Conservation (phyloP, 495 filamentous ascomycete species). For the Neurospora tetrasperma region DNA sequence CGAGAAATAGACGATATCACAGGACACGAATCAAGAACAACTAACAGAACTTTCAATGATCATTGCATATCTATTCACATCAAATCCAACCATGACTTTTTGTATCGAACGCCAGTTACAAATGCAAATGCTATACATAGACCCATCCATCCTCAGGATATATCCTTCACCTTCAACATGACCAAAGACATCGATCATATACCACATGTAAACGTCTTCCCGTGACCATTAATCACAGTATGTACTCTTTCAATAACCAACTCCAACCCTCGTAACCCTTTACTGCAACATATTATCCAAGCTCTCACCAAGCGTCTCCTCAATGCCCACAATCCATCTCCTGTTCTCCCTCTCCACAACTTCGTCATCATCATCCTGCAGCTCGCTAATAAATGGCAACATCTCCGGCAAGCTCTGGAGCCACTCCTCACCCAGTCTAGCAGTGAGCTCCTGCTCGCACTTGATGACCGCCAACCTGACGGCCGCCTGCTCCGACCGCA, state of each 20-base stretch:
- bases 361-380: slow-evolving; percentile 95
- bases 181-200: not conserved
- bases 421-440: slow-evolving; percentile 84
- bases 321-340: slow-evolving; percentile 78
- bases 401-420: slow-evolving; percentile 81
- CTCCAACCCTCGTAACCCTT: not conserved
- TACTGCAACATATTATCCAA: slow-evolving; percentile 85
- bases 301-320: slow-evolving; percentile 75
- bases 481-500: slow-evolving; percentile 56
- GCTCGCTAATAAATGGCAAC: slow-evolving; percentile 84
- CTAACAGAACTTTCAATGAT: not conserved
- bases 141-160: not conserved
- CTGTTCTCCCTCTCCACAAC: slow-evolving; percentile 77
- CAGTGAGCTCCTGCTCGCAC: slow-evolving; percentile 66
- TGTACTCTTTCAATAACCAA: not conserved
- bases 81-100: not conserved
- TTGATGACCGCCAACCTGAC: slow-evolving; percentile 69
- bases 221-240: not conserved
- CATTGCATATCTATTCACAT: not conserved
- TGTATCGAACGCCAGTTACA: not conserved
- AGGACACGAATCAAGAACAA: not conserved
- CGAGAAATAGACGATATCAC: not conserved
- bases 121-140: not conserved
- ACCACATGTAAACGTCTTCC: not conserved
- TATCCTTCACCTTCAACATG: not conserved